A percentile compares a stretch with the other conserved stretches of the same genome.
Conservation (phyloP, 306 rosid species). For the Vigna reflexopilosa region DNA sequence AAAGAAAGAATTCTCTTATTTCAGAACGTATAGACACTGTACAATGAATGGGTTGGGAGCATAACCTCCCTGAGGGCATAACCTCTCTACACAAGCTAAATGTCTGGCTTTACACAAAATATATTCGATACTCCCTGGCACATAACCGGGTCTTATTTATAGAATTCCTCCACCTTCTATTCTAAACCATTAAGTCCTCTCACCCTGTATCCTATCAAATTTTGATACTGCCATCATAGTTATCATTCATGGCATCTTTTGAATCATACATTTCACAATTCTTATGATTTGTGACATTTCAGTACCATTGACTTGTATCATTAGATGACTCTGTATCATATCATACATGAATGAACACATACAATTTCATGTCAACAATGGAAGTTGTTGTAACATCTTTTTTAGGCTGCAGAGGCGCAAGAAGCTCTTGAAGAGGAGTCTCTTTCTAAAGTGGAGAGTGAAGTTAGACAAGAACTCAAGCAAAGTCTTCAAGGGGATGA, state of each 20-base stretch:
- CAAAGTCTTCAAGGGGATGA: slow-evolving; percentile 73
- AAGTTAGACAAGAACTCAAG: slow-evolving; percentile 88
- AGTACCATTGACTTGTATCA: neutral
- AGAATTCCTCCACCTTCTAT: no score
- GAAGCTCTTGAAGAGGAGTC: slow-evolving; percentile 98
- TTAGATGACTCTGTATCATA: neutral
- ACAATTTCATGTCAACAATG: neutral
- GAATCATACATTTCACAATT: neutral
- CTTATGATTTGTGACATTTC: neutral
- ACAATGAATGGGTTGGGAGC: no score
- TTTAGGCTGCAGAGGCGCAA: slow-evolving; percentile 99
- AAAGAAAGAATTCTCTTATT: no score
- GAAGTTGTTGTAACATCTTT: slow-evolving; percentile 57
- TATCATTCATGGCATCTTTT: neutral
- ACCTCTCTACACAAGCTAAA: no score
- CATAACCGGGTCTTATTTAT: no score
- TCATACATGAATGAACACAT: neutral
- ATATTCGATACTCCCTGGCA: no score
- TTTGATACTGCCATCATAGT: neutral
- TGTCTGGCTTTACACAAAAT: no score
- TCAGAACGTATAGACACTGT: no score
- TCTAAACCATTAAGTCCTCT: no score
- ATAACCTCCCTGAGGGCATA: no score
- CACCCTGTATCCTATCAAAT: no score
- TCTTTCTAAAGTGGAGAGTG: slow-evolving; percentile 84